These are phyloP conservation scores for Salix suchowensis DNA, from an alignment of 345 rosid species.

Conservation along the genomic window DNA sequence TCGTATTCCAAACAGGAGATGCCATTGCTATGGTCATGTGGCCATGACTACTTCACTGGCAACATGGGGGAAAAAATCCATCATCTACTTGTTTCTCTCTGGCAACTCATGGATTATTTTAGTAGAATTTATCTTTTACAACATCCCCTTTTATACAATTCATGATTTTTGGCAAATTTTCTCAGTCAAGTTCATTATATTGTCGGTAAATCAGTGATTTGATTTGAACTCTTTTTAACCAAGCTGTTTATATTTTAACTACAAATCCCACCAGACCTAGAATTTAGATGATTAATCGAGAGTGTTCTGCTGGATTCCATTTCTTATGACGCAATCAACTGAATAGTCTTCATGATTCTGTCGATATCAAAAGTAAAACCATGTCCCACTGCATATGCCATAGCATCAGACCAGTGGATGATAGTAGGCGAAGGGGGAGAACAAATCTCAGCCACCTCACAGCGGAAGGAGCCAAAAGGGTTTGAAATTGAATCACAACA, in stretches of 20 bases:
- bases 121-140: neutral
- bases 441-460: neutral
- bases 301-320: neutral
- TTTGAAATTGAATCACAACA: too few relatives aligned
- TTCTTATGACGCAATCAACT: neutral
- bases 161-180: too few relatives aligned
- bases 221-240: too few relatives aligned
- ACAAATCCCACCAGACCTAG: too few relatives aligned
- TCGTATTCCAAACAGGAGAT: neutral
- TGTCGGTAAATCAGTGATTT: too few relatives aligned
- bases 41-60: neutral
- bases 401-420: neutral
- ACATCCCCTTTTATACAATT: neutral
- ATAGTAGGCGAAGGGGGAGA: neutral
- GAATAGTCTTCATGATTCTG: neutral
- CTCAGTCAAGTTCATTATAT: too few relatives aligned
- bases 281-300: too few relatives aligned
- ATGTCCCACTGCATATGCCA: too few relatives aligned
- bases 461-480: neutral
- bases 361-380: neutral
- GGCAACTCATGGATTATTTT: neutral
- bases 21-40: neutral
- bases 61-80: neutral
- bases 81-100: too few relatives aligned
- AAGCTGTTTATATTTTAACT: too few relatives aligned